Evolutionary conservation across 2,329 filamentous ascomycete species (phyloP), one percentile per base, ranked within the genome.

Genomic region (Aspergillus costaricaensis): DNA sequence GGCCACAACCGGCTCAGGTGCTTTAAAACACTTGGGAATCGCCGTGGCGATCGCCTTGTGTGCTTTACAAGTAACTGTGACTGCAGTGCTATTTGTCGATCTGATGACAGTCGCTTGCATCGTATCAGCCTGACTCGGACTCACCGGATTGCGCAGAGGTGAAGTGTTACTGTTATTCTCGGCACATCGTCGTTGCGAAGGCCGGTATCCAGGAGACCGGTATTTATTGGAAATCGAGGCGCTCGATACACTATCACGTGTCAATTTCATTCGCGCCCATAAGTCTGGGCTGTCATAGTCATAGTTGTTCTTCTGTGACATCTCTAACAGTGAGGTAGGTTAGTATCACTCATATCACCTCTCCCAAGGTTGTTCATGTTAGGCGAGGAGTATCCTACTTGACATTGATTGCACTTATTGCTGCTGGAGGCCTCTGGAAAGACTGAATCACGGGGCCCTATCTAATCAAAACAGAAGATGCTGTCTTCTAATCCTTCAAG

Each of bases 171-270:
- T 8, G 23, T 23, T 30, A 30, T 30, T 14, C 9, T n/a, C 17
- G 36, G 15, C 14, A 27, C 25, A n/a, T 21, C 5, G n/a, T 30
- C 12, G 9, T 25, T 23, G 27, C 12, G 23, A 36, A 14, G 15
- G 6, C 32, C 23, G 21, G 36, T 27, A 25, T 21, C 23, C 36
- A 15, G 30, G 30, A 41, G 55, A 32, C 15, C 55, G 32, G 25
- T 59, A 55, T 19, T 49, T 51, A 5, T 39, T 14, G n/a, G 38
- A 19, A 49, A 55, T 54, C 2, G 36, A 23, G 6, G 23, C 27
- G 6, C 44, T 58, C 50, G 17, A 56, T 52, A 54, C 52, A 25
- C 52, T 58, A 58, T 6, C 56, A 39, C 41, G 50, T 47, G 19
- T 30, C 32, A 52, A 55, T 61, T 6, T 58, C 55, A n/a, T 61